Evolutionary conservation across 345 rosid species (phyloP), one percentile per base, ranked within the genome.

Genomic region (Kernera saxatilis): DNA sequence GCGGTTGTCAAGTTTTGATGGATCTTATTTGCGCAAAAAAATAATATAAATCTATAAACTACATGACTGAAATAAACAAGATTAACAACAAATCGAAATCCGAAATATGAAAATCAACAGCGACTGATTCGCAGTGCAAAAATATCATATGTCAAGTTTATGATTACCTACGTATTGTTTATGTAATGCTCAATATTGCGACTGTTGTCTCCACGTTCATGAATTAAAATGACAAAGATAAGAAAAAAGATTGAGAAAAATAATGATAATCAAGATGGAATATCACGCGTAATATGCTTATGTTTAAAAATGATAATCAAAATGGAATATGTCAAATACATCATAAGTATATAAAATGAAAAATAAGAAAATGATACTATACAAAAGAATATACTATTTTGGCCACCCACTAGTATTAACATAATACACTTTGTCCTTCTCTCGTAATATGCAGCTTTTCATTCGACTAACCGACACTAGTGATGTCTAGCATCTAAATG

Each of bases 401-500:
- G 27, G 33, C 76, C 32, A 62, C 76, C 69, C 76, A 71, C 76
- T 41, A 60, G 30, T 18, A 10, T 14, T 17, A 22, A 72, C 61
- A n/a, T 4, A 71, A 52, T 27, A 14, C 60, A 49, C 67, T 6
- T 49, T 59, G 13, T 71, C 21, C 33, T 19, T 62, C 23, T 64
- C 17, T 45, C 13, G n/a, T 44, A 53, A 21, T 17, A 52, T 14
- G 63, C 76, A 72, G 68, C 68, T 60, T 71, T 49, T 50, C 61
- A 71, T 71, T 60, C 60, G 11, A 27, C 44, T 19, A 33, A 64
- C 37, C 53, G 63, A 32, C 63, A 53, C 43, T 10, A n/a, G 14
- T 52, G 49, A 67, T 69, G 45, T 45, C 17, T 11, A 30, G 25
- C 44, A 57, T 56, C 36, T 9, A 9, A 14, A 63, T 22, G 46